phyloP scores from a whole-genome alignment of 2,329 filamentous ascomycete genomes.

The Tolypocladium paradoxum region DNA sequence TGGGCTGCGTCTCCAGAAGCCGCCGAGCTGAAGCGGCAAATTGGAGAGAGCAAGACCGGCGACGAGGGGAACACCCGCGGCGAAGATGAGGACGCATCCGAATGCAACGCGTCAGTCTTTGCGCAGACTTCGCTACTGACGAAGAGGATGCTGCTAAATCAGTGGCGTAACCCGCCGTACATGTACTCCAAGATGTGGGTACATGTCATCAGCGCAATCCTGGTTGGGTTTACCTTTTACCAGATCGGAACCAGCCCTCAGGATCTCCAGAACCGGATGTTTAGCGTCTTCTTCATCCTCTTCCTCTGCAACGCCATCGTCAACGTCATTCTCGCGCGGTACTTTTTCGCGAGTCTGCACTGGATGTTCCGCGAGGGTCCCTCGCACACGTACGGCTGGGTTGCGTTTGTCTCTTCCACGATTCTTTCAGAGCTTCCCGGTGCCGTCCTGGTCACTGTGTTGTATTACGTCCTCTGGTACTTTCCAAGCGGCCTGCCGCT shows the following conservation, averaged over 20 bases:
- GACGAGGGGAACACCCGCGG: conserved; percentile 20
- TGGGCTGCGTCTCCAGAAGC: conserved; percentile 34
- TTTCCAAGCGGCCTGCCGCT: conserved; percentile 58
- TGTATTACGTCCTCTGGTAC: conserved; percentile 72
- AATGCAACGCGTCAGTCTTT: conserved; percentile 56
- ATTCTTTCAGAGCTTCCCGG: conserved; percentile 63
- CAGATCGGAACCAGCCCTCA: conserved; percentile 52
- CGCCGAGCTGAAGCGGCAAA: too few relatives aligned
- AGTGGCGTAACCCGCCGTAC: conserved; percentile 69
- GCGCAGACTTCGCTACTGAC: conserved; percentile 57
- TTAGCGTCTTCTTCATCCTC: conserved; percentile 57
- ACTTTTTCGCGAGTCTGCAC: conserved; percentile 60
- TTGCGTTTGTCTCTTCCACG: conserved; percentile 65
- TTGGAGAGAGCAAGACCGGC: conserved; percentile 50
- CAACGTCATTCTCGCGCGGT: conserved; percentile 67
- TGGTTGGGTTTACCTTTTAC: conserved; percentile 74
- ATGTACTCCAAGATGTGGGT: conserved; percentile 68
- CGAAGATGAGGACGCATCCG: conserved; percentile 19
- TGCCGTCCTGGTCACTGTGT: conserved; percentile 49
- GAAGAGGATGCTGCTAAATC: conserved; percentile 58
- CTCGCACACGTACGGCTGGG: conserved; percentile 65
- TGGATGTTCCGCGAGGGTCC: conserved; percentile 68
- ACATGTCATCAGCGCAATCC: conserved; percentile 59
- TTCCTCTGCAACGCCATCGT: conserved; percentile 60
- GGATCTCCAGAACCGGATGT: conserved; percentile 70